Conservation (phyloP, 2,329 filamentous ascomycete genomes). For the Sclerotinia sclerotiorum region DNA sequence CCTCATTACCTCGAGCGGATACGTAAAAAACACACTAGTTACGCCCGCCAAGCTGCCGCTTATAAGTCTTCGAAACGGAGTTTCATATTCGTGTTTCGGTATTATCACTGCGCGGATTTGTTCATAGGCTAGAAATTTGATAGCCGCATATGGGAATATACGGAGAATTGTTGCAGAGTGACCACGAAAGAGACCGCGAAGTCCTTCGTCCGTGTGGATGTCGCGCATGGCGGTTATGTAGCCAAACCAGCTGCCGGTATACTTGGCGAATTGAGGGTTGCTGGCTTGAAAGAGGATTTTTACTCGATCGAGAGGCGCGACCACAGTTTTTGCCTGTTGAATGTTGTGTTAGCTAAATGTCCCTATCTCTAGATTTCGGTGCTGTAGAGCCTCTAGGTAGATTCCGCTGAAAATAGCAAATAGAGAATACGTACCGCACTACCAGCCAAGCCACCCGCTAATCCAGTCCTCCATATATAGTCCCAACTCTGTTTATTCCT, state of each 20-base stretch:
- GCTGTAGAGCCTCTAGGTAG: background rate
- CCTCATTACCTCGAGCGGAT: slow-evolving; percentile 88
- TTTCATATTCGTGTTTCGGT: slow-evolving; percentile 70
- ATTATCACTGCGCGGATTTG: slow-evolving; percentile 85
- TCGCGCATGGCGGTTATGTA: slow-evolving; percentile 78
- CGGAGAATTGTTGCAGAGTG: slow-evolving; percentile 91
- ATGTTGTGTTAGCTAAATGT: background rate
- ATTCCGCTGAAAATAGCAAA: background rate
- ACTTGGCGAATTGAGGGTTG: slow-evolving; percentile 91
- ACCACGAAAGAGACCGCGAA: slow-evolving; percentile 79
- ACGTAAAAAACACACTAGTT: slow-evolving; percentile 92
- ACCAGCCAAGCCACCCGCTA: slow-evolving; percentile 87
- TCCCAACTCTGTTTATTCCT: slow-evolving; percentile 70
- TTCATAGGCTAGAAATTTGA: slow-evolving; percentile 98
- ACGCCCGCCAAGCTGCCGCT: slow-evolving; percentile 77
- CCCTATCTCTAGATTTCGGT: background rate
- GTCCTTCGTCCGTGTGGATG: slow-evolving; percentile 75
- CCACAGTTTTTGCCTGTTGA: slow-evolving; percentile 85
- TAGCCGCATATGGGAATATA: slow-evolving; percentile 95
- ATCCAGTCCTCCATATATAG: slow-evolving; percentile 78
- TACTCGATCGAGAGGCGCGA: slow-evolving; percentile 93
- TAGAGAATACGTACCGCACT: slow-evolving; percentile 66
- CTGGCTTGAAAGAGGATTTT: slow-evolving; percentile 98
- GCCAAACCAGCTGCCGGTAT: slow-evolving; percentile 84
- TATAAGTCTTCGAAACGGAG: slow-evolving; percentile 70